phyloP scores from a whole-genome alignment of 2,329 filamentous ascomycete genomes.

The Basipetospora sp. region DNA sequence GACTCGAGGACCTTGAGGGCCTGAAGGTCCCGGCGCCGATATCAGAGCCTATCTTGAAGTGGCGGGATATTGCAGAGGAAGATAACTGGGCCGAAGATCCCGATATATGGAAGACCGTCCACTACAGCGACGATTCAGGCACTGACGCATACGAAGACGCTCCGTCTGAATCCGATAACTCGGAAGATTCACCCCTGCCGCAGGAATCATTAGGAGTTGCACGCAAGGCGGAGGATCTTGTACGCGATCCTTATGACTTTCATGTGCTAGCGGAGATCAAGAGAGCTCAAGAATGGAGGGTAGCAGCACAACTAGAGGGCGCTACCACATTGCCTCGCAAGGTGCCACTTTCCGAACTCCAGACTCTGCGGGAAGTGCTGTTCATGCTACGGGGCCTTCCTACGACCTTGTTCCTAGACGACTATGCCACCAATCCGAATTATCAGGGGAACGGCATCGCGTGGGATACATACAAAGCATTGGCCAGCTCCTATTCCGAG shows the following conservation, averaged over 20 bases:
- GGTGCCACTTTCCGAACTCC: constrained; percentile 49
- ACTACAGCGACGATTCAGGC: constrained; percentile 41
- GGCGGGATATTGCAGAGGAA: constrained; percentile 65
- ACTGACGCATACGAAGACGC: constrained; percentile 13
- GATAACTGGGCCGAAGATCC: constrained; percentile 57
- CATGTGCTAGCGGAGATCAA: constrained; percentile 17
- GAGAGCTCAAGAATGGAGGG: constrained; percentile 22
- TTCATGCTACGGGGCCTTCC: constrained; percentile 74
- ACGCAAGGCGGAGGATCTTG: constrained; percentile 16
- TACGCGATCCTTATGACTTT: constrained; percentile 21
- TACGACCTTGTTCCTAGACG: constrained; percentile 51
- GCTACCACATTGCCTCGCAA: constrained; percentile 21
- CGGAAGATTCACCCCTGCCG: constrained; percentile 17
- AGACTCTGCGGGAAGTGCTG: constrained; percentile 60
- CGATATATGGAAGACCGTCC: constrained; percentile 55
- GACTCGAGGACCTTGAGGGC: constrained; percentile 45
- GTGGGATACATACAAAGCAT: constrained; percentile 33
- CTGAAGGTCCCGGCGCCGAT: constrained; percentile 31
- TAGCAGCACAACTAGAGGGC: constrained; percentile 20
- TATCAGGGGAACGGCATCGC: constrained; percentile 35
- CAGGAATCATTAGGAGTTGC: neutral
- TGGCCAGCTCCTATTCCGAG: constrained; percentile 33
- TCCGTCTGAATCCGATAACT: constrained; percentile 21
- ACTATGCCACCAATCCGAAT: constrained; percentile 22
- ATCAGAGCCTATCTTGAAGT: constrained; percentile 42